phyloP scores from a whole-genome alignment of 176 grass and related monocot species.

The Triticum monococcum region DNA sequence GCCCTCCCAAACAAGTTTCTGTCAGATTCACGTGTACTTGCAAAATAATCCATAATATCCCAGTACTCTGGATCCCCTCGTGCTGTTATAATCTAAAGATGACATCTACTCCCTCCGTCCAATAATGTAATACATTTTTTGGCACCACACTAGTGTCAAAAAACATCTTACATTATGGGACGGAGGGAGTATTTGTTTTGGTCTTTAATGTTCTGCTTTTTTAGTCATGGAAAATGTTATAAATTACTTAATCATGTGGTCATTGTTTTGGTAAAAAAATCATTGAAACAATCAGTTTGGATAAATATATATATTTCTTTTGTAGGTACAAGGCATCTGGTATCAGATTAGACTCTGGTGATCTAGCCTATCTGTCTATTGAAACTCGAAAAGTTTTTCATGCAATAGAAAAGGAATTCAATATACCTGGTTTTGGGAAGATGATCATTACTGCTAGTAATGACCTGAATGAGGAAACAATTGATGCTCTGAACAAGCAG shows the following conservation, averaged over 20 bases:
- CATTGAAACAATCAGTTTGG: neutral
- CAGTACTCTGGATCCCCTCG: neutral
- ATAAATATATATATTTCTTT: constrained; percentile 30
- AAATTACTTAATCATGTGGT: neutral
- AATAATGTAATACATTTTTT: too few species aligned
- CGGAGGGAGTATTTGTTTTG: neutral
- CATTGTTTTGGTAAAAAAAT: constrained; percentile 16
- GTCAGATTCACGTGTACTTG: neutral
- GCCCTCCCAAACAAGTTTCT: neutral
- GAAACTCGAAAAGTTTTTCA: constrained; percentile 80
- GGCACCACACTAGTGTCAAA: too few species aligned
- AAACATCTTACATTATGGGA: too few species aligned
- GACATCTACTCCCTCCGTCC: neutral
- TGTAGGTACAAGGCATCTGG: constrained; percentile 90
- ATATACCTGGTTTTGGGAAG: constrained; percentile 65
- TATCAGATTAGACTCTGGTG: constrained; percentile 98
- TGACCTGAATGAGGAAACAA: constrained; percentile 97
- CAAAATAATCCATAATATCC: constrained; percentile 7
- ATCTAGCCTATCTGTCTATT: constrained; percentile 91
- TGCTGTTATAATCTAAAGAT: neutral
- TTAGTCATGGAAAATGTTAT: neutral
- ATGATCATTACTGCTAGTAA: constrained; percentile 93
- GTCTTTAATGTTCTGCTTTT: neutral
- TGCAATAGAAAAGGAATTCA: constrained; percentile 73
- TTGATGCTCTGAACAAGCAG: constrained; percentile 98